Percentiles rank a stretch among this genome's conserved stretches.
Conservation (phyloP, 306 rosid genomes). For the Amphicarpaea edgeworthii region DNA sequence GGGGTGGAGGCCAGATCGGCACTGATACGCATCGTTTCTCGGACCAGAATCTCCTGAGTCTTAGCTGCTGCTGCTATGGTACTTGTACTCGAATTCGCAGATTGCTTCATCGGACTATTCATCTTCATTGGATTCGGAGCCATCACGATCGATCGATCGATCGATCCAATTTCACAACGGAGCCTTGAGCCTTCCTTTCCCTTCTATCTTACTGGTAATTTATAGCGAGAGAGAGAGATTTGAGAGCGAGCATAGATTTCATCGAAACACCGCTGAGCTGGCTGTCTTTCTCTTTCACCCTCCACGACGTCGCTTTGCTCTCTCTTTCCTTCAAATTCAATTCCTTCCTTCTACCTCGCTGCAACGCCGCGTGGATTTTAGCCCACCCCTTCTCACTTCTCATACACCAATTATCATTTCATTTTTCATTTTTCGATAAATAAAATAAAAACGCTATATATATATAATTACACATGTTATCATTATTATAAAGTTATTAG, state of each 20-base stretch:
- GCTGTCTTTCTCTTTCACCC: too few species aligned
- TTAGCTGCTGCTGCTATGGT: background rate
- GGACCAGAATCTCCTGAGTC: slow-evolving; percentile 71
- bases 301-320: too few species aligned
- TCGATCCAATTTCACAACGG: too few species aligned
- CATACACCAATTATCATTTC: too few species aligned
- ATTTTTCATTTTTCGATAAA: too few species aligned
- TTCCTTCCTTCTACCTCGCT: too few species aligned
- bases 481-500: too few species aligned
- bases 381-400: too few species aligned
- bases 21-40: slow-evolving; percentile 87
- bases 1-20: slow-evolving; percentile 73
- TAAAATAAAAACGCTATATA: too few species aligned
- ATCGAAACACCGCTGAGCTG: slow-evolving; percentile 25
- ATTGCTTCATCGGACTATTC: slow-evolving; percentile 63
- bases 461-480: too few species aligned
- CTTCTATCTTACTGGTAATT: background rate
- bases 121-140: slow-evolving; percentile 60
- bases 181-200: background rate
- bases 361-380: too few species aligned
- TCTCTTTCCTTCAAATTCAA: too few species aligned
- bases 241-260: slow-evolving; percentile 7
- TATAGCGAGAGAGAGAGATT: background rate
- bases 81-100: slow-evolving; percentile 40
- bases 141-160: slow-evolving; percentile 27